A percentile compares a stretch with the other conserved stretches of the same genome.
These are phyloP conservation scores for Tripterygium wilfordii DNA, from an alignment of 177 flowering plant genomes.

Conservation along the genomic window DNA sequence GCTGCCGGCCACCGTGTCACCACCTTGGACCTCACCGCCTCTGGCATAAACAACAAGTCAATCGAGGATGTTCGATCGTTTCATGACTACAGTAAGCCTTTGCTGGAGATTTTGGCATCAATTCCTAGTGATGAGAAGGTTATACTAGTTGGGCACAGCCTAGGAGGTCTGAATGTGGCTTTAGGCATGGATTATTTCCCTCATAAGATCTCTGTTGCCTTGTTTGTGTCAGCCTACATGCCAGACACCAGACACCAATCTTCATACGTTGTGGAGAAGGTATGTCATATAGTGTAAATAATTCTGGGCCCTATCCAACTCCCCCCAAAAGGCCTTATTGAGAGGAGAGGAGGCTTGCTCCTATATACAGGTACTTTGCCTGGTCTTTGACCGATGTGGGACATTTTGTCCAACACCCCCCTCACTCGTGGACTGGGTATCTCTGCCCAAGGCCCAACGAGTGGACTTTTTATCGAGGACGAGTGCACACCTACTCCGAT, in stretches of 20 bases:
- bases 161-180: not conserved
- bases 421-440: too few relatives aligned
- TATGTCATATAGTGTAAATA: too few relatives aligned
- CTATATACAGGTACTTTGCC: too few relatives aligned
- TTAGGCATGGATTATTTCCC: not conserved
- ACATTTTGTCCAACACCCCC: too few relatives aligned
- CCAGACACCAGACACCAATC: not conserved
- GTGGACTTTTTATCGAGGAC: too few relatives aligned
- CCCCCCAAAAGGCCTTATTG: too few relatives aligned
- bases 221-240: not conserved
- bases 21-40: conserved; percentile 28
- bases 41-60: conserved; percentile 20
- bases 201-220: not conserved
- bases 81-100: conserved; percentile 22
- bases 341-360: too few relatives aligned
- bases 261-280: not conserved
- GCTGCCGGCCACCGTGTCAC: conserved; percentile 26
- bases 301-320: too few relatives aligned
- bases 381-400: too few relatives aligned
- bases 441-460: too few relatives aligned
- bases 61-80: conserved; percentile 18
- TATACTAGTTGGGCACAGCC: not conserved
- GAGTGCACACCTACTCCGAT: too few relatives aligned
- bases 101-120: conserved; percentile 12
- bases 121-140: not conserved